These are phyloP conservation scores for Pseudopithomyces maydicus DNA, from an alignment of 2,329 filamentous ascomycete genomes.

Conservation along the genomic window DNA sequence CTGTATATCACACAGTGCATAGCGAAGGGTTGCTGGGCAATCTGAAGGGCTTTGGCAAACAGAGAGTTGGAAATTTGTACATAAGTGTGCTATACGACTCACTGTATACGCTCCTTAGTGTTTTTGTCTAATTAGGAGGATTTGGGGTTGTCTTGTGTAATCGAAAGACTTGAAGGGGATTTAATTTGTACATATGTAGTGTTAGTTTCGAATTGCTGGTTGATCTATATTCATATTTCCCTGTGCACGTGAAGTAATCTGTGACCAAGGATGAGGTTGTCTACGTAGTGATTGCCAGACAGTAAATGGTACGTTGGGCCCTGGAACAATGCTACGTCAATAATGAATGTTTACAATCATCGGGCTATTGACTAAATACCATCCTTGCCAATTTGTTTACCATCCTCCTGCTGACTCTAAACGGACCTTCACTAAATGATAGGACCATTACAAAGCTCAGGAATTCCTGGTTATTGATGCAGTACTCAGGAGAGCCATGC, in stretches of 20 bases:
- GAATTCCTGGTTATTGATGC: no score
- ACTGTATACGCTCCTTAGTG: constrained; percentile 2
- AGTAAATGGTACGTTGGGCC: no score
- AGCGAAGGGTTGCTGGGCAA: constrained; percentile 80
- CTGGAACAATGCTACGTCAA: no score
- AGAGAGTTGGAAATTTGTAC: constrained; percentile 49
- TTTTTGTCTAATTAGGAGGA: neutral
- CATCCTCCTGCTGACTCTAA: no score
- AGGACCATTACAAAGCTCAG: no score
- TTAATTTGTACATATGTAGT: neutral
- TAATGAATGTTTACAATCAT: no score
- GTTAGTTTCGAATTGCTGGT: neutral
- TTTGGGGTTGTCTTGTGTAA: neutral
- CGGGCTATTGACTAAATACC: no score
- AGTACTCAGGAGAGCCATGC: no score
- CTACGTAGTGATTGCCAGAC: no score
- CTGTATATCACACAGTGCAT: constrained; percentile 49
- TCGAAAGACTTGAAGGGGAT: neutral
- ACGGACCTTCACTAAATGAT: no score
- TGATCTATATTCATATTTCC: neutral
- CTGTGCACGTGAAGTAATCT: neutral
- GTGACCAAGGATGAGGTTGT: neutral
- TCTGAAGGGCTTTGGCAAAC: constrained; percentile 62
- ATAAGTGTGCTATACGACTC: neutral
- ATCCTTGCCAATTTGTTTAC: no score